Percentiles rank a stretch among this genome's conserved stretches.
These are phyloP conservation scores for Aphanocladium album DNA, from an alignment of 2,329 filamentous ascomycete species.

Conservation along the genomic window DNA sequence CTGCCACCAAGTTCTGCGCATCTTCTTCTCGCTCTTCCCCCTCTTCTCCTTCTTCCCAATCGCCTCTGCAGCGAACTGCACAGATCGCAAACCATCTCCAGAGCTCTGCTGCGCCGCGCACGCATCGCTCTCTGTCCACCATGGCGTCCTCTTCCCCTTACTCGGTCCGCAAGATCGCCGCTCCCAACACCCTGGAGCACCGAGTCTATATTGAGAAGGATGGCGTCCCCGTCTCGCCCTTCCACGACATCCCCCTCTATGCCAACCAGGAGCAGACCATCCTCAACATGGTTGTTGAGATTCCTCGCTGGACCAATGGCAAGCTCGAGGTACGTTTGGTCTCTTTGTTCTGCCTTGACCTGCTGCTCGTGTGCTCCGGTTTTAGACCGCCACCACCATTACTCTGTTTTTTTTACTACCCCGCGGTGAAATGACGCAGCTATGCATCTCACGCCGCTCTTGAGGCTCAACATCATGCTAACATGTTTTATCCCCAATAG, in stretches of 20 bases:
- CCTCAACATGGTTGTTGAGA: conserved; percentile 99
- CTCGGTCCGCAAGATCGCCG: conserved; percentile 78
- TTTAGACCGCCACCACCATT: neutral
- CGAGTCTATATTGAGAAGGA: conserved; percentile 97
- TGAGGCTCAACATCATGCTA: neutral
- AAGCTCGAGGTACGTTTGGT: conserved; percentile 83
- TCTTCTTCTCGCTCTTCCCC: conserved; percentile 21
- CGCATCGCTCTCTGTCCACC: conserved; percentile 20
- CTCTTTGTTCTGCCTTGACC: neutral
- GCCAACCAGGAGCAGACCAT: conserved; percentile 94
- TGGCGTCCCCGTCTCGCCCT: conserved; percentile 87
- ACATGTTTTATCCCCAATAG: conserved; percentile 38
- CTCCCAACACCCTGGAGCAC: conserved; percentile 92
- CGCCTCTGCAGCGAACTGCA: conserved; percentile 46
- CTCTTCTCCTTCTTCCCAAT: conserved; percentile 29
- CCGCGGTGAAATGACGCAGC: conserved; percentile 12
- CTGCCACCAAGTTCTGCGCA: conserved; percentile 14
- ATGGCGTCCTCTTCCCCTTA: conserved; percentile 64
- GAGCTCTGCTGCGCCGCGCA: conserved; percentile 26
- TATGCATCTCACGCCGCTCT: neutral
- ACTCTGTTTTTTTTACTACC: neutral
- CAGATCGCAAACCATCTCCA: conserved; percentile 54
- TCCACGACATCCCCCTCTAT: conserved; percentile 97
- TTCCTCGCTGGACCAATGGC: conserved; percentile 98
- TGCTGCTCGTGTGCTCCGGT: conserved; percentile 8